Conservation (phyloP, 441 rosid genomes). For the Macaranga tanarius region DNA sequence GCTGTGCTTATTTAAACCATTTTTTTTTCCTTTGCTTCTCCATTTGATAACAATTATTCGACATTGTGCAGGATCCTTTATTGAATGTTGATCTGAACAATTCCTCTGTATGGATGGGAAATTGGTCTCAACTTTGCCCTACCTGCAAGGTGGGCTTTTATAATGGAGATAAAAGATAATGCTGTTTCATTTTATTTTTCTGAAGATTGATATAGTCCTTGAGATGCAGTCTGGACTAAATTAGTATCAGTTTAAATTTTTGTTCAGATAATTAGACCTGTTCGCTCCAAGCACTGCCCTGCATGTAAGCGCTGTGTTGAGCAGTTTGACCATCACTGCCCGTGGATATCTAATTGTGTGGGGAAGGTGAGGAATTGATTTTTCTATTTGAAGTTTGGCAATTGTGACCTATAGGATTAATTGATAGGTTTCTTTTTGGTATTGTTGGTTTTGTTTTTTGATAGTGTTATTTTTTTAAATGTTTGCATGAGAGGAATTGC, state of each 20-base stretch:
- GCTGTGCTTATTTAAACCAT: not conserved
- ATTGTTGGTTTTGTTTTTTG: constrained; percentile 2
- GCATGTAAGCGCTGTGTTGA: constrained; percentile 81
- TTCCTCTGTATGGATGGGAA: constrained; percentile 72
- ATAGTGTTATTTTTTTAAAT: not conserved
- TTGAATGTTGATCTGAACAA: constrained; percentile 60
- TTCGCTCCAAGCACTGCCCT: constrained; percentile 94
- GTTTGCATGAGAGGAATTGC: not conserved
- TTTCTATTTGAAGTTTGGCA: not conserved
- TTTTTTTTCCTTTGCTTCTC: not conserved
- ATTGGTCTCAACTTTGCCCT: constrained; percentile 99
- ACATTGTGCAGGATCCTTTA: constrained; percentile 65
- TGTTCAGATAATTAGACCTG: constrained; percentile 83
- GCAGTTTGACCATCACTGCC: constrained; percentile 98
- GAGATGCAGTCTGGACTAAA: constrained; percentile 14
- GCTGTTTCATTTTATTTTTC: not conserved
- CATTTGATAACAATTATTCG: not conserved
- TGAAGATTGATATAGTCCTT: constrained; percentile 8
- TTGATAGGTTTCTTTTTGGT: not conserved
- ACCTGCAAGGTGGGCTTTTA: constrained; percentile 80
- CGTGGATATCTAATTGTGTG: constrained; percentile 98
- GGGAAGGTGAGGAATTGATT: constrained; percentile 67
- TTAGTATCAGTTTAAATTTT: constrained; percentile 2
- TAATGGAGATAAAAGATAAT: not conserved
- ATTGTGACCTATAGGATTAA: not conserved